Percentiles rank a stretch among this genome's conserved stretches.
Evolutionary conservation across 192 early-diverging fungal species (phyloP).

Genomic region (Backusella australiensis): DNA sequence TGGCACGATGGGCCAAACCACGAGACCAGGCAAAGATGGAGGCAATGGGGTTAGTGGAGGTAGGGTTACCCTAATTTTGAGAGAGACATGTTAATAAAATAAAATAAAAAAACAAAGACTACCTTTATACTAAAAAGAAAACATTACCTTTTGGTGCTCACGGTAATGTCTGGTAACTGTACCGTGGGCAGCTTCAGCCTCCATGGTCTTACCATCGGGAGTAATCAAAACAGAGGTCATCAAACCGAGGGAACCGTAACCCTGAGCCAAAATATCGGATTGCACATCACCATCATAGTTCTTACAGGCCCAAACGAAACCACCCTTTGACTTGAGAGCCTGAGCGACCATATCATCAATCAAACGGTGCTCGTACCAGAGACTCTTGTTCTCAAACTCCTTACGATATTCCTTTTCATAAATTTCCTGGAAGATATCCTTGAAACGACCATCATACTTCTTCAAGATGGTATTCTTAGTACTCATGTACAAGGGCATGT

Average conservation of each 20-base stretch:
- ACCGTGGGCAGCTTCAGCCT: slow-evolving; percentile 61
- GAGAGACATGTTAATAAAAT: not conserved
- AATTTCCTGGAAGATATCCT: slow-evolving; percentile 94
- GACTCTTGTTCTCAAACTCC: slow-evolving; percentile 37
- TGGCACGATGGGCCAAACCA: slow-evolving; percentile 91
- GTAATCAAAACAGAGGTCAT: slow-evolving; percentile 98
- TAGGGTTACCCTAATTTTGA: slow-evolving; percentile 66
- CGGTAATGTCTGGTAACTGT: slow-evolving; percentile 94
- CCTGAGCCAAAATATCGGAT: slow-evolving; percentile 86
- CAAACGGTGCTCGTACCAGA: slow-evolving; percentile 98
- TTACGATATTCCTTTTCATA: slow-evolving; percentile 58
- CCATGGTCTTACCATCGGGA: slow-evolving; percentile 89
- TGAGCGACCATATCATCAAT: slow-evolving; percentile 99
- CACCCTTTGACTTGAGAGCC: slow-evolving; percentile 92
- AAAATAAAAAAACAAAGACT: not conserved
- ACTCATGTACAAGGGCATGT: slow-evolving; percentile 94
- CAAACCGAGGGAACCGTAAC: slow-evolving; percentile 86
- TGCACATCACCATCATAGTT: slow-evolving; percentile 83
- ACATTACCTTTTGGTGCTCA: slow-evolving; percentile 75
- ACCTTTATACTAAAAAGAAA: not conserved
- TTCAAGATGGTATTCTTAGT: slow-evolving; percentile 99
- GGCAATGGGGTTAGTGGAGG: slow-evolving; percentile 92
- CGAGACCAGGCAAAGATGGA: slow-evolving; percentile 74
- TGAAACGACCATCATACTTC: slow-evolving; percentile 97
- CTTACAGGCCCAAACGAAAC: slow-evolving; percentile 94